Conservation (phyloP, 495 filamentous ascomycete genomes). For the Melanomma pulvis-pyrius region DNA sequence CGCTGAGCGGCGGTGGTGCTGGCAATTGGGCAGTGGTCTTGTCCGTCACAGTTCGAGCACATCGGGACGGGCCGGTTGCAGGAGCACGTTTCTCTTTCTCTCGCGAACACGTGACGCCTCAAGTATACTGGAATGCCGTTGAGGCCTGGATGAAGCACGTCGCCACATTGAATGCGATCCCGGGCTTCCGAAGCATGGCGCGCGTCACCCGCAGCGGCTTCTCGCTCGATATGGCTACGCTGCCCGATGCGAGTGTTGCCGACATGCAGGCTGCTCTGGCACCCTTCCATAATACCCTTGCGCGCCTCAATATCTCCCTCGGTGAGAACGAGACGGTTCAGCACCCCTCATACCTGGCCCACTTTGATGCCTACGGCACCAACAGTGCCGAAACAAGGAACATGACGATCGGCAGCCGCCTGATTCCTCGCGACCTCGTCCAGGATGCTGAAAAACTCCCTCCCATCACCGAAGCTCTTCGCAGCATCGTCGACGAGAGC, state of each 20-base stretch:
- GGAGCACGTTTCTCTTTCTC: neutral
- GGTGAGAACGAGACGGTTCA: neutral
- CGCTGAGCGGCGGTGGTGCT: constrained; percentile 19
- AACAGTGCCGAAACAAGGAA: neutral
- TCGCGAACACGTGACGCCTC: neutral
- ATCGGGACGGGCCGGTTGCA: neutral
- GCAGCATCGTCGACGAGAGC: neutral
- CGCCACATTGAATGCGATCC: neutral
- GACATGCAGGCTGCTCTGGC: no score
- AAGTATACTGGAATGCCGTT: neutral
- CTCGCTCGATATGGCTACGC: neutral
- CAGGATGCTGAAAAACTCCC: neutral
- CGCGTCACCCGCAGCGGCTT: neutral
- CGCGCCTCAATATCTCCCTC: neutral
- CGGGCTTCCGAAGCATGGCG: neutral
- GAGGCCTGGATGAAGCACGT: neutral
- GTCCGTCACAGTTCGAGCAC: constrained; percentile 10
- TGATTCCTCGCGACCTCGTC: neutral
- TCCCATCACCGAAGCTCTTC: neutral
- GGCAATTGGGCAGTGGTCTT: constrained; percentile 11
- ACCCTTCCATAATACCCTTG: neutral
- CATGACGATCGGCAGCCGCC: neutral
- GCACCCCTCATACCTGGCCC: neutral
- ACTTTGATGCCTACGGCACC: neutral
- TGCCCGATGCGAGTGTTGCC: neutral